Conservation (phyloP, 1,284 basidiomycete genomes). For the Melampsora occidentalis region DNA sequence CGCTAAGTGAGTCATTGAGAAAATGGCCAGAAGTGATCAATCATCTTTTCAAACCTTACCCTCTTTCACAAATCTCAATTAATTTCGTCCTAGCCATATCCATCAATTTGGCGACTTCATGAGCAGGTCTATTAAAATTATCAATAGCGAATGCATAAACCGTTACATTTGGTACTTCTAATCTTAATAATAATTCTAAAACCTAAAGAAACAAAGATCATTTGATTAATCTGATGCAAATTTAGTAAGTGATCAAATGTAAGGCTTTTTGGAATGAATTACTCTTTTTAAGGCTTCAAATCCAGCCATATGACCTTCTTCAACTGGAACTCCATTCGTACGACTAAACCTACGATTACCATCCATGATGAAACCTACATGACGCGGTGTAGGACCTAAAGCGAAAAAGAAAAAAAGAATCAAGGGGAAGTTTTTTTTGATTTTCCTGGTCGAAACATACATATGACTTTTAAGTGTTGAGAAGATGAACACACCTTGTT, state of each 20-base stretch:
- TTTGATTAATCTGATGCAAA: neutral
- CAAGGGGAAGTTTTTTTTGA: no score
- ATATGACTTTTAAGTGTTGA: conserved; percentile 44
- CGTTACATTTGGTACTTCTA: conserved; percentile 76
- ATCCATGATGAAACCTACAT: conserved; percentile 97
- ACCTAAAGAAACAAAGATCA: conserved; percentile 59
- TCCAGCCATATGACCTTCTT: conserved; percentile 79
- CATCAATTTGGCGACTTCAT: conserved; percentile 88
- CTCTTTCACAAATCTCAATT: conserved; percentile 74
- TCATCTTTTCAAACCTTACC: conserved; percentile 50
- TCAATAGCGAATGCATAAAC: conserved; percentile 96
- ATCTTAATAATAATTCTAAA: conserved; percentile 73
- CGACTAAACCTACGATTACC: conserved; percentile 91
- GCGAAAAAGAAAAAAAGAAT: no score
- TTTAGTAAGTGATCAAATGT: no score
- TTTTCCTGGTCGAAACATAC: conserved; percentile 10
- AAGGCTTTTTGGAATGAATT: no score
- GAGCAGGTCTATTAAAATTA: conserved; percentile 84
- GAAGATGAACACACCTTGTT: neutral
- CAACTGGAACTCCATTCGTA: conserved; percentile 63
- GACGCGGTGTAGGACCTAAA: conserved; percentile 76
- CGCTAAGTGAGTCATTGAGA: no score
- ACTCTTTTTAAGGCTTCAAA: conserved; percentile 78
- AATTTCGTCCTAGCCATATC: conserved; percentile 75
- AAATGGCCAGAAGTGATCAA: neutral